Evolutionary conservation across 306 rosid genomes (phyloP), one percentile per base, ranked within the genome.

Genomic region (Ochetophila trinervis): DNA sequence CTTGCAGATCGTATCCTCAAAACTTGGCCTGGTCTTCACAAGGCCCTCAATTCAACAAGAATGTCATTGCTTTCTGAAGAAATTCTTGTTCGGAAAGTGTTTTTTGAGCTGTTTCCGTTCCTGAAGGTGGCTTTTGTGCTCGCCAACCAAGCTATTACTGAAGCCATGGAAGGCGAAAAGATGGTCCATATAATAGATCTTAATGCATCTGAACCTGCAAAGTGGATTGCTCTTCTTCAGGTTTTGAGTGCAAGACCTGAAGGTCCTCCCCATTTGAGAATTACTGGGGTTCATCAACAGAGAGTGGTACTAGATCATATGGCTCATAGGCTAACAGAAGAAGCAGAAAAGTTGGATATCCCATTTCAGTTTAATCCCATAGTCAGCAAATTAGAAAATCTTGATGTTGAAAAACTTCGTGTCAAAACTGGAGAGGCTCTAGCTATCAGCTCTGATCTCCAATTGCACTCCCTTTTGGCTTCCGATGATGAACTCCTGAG

Each of bases 211-310:
- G 96, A 91, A 73, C 84, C 94, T 49, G 74, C 86, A 13, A 94
- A 84, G 51, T 91, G 97, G 97, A 80, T 86, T 70, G 86, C 96
- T 1, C 96, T 91, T 69, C 75, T 91, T 15, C 94, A 91, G 63
- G 80, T 75, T 63, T 75, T 91, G 73, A 83, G 89, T 52, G 77
- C 79, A 0, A 84, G 96, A n/a, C 86, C 88, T 0, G 97, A 91
- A 79, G 97, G 97, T 13, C 89, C 97, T 21, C 94, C 94, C 12
- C 96, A 91, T 83, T 78, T 91, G 94, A 81, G 91, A 81, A 88
- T 91, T 66, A 91, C 94, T 0, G 94, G 88, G 6, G 75, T 91
- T 70, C 89, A 91, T 83, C 86, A 66, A 51, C 87, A 68, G 75
- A 88, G 85, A 63, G 96, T 84, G 76, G 72, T 88, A 36, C 65